Conservation (phyloP, 2,329 filamentous ascomycete genomes). For the Xylariaceae sp. region DNA sequence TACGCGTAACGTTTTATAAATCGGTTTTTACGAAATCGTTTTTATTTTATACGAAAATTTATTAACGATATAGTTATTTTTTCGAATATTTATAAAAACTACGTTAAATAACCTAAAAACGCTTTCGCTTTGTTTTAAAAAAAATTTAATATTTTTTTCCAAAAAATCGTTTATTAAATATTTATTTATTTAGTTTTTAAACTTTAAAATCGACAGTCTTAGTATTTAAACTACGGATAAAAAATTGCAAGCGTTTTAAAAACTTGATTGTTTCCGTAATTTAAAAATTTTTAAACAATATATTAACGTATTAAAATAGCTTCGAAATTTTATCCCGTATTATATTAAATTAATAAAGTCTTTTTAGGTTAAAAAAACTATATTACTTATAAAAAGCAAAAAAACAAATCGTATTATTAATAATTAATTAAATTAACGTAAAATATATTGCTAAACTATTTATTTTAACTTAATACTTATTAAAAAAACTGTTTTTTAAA, state of each 20-base stretch:
- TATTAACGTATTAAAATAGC: background rate
- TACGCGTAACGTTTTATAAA: conserved; percentile 2
- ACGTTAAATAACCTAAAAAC: background rate
- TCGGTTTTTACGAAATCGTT: background rate
- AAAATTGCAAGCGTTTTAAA: background rate
- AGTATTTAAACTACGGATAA: background rate
- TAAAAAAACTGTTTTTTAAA: conserved; percentile 1
- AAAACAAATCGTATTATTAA: background rate
- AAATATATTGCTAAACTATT: background rate
- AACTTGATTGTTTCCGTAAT: background rate
- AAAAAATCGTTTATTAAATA: background rate
- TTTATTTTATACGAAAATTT: background rate
- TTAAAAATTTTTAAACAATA: no score
- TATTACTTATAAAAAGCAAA: no score
- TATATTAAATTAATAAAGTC: conserved; percentile 1
- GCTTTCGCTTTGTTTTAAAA: conserved; percentile 1
- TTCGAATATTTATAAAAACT: conserved; percentile 1
- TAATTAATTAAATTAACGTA: background rate
- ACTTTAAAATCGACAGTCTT: background rate
- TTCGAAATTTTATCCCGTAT: background rate
- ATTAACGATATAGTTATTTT: conserved; percentile 2
- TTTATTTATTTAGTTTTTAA: background rate
- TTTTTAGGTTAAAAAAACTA: background rate
- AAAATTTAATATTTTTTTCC: background rate
- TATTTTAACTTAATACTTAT: no score